phyloP scores from a whole-genome alignment of 192 early-diverging fungal species.

The Entomortierella beljakovae region DNA sequence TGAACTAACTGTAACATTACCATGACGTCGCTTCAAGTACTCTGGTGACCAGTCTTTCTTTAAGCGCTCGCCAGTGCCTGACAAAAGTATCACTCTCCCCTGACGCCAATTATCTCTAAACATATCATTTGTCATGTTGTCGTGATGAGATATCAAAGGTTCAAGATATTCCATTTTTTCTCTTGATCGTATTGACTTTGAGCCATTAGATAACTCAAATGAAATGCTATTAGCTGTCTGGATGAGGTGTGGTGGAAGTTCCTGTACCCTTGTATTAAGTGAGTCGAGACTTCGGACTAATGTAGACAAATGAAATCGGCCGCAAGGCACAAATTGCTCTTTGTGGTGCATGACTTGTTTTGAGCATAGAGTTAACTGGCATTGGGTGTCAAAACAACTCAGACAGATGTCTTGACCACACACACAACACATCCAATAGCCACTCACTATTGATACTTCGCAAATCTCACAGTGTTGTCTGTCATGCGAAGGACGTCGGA shows the following conservation, averaged over 20 bases:
- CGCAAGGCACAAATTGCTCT: slow-evolving; percentile 12
- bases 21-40: background rate
- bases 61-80: background rate
- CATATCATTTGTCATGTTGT: background rate
- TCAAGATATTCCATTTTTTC: background rate
- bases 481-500: slow-evolving; percentile 11
- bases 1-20: background rate
- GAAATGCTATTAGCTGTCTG: background rate
- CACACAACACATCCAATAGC: slow-evolving; percentile 9
- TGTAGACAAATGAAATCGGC: slow-evolving; percentile 10
- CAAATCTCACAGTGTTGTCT: slow-evolving; percentile 18
- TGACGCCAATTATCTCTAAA: background rate
- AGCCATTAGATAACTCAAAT: background rate
- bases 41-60: background rate
- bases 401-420: slow-evolving; percentile 17
- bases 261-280: background rate
- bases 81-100: background rate
- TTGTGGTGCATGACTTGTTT: background rate
- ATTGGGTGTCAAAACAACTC: background rate
- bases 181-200: background rate
- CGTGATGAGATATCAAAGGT: background rate
- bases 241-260: background rate
- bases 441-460: slow-evolving; percentile 1
- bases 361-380: background rate
- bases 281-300: background rate